Evolutionary conservation across 345 rosid species (phyloP), one percentile per base, ranked within the genome.

Genomic region (Rhodamnia argentea): DNA sequence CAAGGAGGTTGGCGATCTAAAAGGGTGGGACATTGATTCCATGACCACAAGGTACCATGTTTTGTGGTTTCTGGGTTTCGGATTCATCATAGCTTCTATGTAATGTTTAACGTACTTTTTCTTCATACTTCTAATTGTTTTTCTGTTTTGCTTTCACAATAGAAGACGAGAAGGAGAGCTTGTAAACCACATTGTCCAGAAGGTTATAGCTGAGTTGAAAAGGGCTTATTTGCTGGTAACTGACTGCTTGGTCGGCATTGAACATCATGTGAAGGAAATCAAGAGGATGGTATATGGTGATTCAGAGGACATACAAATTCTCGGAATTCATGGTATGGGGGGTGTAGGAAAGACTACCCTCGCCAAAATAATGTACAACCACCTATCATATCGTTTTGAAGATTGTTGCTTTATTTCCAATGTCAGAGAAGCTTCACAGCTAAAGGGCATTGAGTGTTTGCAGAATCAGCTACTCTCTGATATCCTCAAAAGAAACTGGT

Each of bases 311-410:
- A 47, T 47, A 47, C 10, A 47, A 47, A 47, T 47, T 47, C 50
- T 47, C 2, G 50, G 32, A 59, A 59, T 59, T 16, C 0, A 59
- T 0, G 4, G 4, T 0, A 59, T 59, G 40, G 70, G 32, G 70
- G 70, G 70, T 13, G 13, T 59, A 0, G 9, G 70, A n/a, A 26
- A 59, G 24, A 13, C 4, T 3, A n/a, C 32, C 13, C 70, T 59
- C 14, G 32, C 70, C 70, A 59, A 59, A 59, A n/a, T n/a, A 1
- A 59, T 59, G 0, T 59, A 59, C 70, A 59, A 59, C 8, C 8
- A 1, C 2, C 37, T 59, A 2, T 6, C 0, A n/a, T 8, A 59
- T 59, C 1, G 0, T 3, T 59, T 59, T 59, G 70, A 59, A 0
- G 32, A 0, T 0, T 1, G 18, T 1, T 59, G 37, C 70, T 59